Conservation (phyloP, 306 rosid genomes). For the Datisca glomerata region DNA sequence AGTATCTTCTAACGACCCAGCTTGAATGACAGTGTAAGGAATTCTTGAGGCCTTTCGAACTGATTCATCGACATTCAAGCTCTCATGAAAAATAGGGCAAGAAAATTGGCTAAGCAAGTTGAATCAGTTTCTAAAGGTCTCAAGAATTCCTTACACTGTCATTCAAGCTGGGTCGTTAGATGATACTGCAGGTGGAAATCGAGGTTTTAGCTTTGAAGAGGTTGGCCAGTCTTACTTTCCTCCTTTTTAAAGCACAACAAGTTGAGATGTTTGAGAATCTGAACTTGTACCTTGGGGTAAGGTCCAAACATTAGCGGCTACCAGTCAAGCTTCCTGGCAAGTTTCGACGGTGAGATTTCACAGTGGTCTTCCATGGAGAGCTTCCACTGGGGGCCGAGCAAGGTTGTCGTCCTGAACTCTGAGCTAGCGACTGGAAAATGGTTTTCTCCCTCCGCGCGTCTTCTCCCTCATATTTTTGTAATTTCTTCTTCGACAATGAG, state of each 20-base stretch:
- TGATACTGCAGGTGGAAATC: conserved; percentile 65
- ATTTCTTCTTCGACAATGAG: no score
- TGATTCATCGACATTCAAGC: conserved; percentile 63
- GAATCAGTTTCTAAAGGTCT: conserved; percentile 38
- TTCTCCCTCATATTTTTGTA: no score
- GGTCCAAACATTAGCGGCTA: neutral
- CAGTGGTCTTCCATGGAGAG: no score
- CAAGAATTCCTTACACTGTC: conserved; percentile 74
- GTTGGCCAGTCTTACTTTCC: conserved; percentile 15
- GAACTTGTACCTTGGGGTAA: neutral
- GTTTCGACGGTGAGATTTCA: no score
- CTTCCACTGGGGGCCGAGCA: no score
- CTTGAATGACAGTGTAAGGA: conserved; percentile 70
- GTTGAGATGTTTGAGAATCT: neutral
- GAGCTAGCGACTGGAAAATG: no score
- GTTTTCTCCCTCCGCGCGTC: no score
- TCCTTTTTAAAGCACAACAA: no score
- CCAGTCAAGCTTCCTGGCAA: no score
- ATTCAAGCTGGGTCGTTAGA: conserved; percentile 54
- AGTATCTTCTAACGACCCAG: conserved; percentile 47
- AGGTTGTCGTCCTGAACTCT: no score
- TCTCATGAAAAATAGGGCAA: conserved; percentile 57
- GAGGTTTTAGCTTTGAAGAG: conserved; percentile 80
- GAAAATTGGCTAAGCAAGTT: conserved; percentile 68
- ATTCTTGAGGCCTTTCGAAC: conserved; percentile 43